Evolutionary conservation across 805 yeast genomes (phyloP), one percentile per base, ranked within the genome.

Genomic region (Barnettozyma californica): DNA sequence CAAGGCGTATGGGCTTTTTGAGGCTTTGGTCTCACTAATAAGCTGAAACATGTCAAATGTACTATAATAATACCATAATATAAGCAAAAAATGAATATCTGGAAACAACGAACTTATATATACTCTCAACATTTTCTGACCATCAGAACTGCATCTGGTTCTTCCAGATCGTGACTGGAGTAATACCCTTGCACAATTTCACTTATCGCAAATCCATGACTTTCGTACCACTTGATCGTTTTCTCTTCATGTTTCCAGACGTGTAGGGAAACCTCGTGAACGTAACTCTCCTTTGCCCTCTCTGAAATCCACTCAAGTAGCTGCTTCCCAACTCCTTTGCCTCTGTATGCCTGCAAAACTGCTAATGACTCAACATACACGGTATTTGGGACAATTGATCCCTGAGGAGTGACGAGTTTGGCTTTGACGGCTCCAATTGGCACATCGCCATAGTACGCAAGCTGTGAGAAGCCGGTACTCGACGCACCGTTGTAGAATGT

Each of bases 381-480:
- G 11, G 77, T 73, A 43, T 75, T 74, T 8, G 86, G 83, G 7
- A 63, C 70, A 5, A 71, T 57, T n/a, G 68, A 70, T 41, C 73
- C 69, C 13, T 68, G 57, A 19, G 78, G 70, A 48, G 74, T 72
- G 46, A 75, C 67, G 9, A 73, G 65, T 54, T 70, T 73, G 47
- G 85, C 83, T 51, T 82, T 81, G 43, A 89, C 68, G 4, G 81
- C 84, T 14, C 94, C 96, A 4, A 89, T 92, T 8, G 96, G 89
- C 6, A 86, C 77, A 59, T 85, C 96, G 43, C 84, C 77, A 2
- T 43, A 52, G 57, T 25, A 55, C 49, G 70, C 77, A 33, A 81
- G 67, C 59, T 82, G 75, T 31, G 75, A 74, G 31, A 84, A 67
- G 26, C 80, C 82, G 21, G 72, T 80, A 1, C 71, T 59, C 2